Conservation (phyloP, 208 protist genomes). For the Acanthamoeba lenticulata region DNA sequence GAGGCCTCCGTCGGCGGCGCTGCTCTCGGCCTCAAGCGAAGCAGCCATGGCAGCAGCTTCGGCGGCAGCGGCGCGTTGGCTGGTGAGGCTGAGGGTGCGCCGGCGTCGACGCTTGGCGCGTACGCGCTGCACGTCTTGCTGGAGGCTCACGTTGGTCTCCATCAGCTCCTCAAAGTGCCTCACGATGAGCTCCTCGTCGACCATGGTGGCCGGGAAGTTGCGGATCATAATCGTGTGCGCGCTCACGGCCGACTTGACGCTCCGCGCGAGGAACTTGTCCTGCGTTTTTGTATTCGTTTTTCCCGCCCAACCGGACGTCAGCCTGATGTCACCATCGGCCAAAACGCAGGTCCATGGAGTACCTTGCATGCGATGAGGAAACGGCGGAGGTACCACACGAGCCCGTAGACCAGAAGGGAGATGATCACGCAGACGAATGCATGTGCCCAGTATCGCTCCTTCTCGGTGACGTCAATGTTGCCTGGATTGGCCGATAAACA, state of each 20-base stretch:
- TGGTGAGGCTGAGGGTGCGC: slow-evolving; percentile 9
- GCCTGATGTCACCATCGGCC: too few relatives aligned
- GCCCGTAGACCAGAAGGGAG: slow-evolving; percentile 1
- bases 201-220: slow-evolving; percentile 29
- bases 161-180: slow-evolving; percentile 56
- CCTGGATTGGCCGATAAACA: neutral
- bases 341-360: neutral
- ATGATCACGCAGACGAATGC: slow-evolving; percentile 27
- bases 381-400: slow-evolving; percentile 39
- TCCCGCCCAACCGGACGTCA: too few relatives aligned
- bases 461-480: neutral
- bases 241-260: slow-evolving; percentile 28
- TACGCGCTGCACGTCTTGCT: neutral
- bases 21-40: neutral
- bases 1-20: neutral
- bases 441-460: slow-evolving; percentile 38
- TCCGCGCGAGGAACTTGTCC: slow-evolving; percentile 4
- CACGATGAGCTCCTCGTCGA: neutral
- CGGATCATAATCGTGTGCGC: slow-evolving; percentile 60
- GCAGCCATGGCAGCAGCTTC: neutral
- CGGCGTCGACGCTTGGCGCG: neutral
- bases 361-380: slow-evolving; percentile 23
- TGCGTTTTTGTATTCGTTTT: too few relatives aligned
- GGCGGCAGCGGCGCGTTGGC: neutral
- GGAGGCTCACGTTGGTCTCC: neutral